A percentile compares a stretch with the other conserved stretches of the same genome.
Conservation (phyloP, 2,329 filamentous ascomycete genomes). For the Clonostachys rosea region DNA sequence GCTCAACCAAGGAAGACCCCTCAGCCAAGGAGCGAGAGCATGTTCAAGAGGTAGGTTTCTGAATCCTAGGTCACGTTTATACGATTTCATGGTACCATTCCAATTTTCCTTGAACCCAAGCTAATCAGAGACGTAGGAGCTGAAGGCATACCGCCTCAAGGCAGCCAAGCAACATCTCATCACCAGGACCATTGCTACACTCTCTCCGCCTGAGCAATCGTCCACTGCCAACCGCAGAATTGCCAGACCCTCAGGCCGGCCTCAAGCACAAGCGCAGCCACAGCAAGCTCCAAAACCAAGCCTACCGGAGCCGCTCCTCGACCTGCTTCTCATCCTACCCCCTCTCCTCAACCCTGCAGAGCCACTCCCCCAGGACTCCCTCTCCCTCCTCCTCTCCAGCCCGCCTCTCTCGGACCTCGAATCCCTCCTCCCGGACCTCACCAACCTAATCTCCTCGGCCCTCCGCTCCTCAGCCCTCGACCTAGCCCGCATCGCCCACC, state of each 20-base stretch:
- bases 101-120: neutral
- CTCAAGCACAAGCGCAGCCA: slow-evolving; percentile 10
- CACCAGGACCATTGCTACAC: slow-evolving; percentile 39
- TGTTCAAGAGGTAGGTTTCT: slow-evolving; percentile 39
- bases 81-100: neutral
- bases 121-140: slow-evolving; percentile 28
- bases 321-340: slow-evolving; percentile 51
- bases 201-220: slow-evolving; percentile 21
- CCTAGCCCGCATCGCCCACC: slow-evolving; percentile 42
- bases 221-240: slow-evolving; percentile 9
- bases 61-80: neutral
- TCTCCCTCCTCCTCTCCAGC: slow-evolving; percentile 41
- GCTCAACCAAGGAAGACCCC: slow-evolving; percentile 49
- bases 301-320: slow-evolving; percentile 39
- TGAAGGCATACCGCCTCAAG: slow-evolving; percentile 41
- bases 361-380: slow-evolving; percentile 8
- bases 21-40: slow-evolving; percentile 42
- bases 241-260: slow-evolving; percentile 10
- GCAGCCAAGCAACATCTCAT: slow-evolving; percentile 47
- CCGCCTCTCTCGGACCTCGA: slow-evolving; percentile 44
- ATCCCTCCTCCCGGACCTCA: slow-evolving; percentile 40
- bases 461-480: slow-evolving; percentile 42
- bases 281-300: slow-evolving; percentile 7
- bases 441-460: slow-evolving; percentile 39
- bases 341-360: slow-evolving; percentile 32